Percentiles rank a stretch among this genome's conserved stretches.
phyloP scores from a whole-genome alignment of 2,329 filamentous ascomycete species.

The Stachybotrys elegans region DNA sequence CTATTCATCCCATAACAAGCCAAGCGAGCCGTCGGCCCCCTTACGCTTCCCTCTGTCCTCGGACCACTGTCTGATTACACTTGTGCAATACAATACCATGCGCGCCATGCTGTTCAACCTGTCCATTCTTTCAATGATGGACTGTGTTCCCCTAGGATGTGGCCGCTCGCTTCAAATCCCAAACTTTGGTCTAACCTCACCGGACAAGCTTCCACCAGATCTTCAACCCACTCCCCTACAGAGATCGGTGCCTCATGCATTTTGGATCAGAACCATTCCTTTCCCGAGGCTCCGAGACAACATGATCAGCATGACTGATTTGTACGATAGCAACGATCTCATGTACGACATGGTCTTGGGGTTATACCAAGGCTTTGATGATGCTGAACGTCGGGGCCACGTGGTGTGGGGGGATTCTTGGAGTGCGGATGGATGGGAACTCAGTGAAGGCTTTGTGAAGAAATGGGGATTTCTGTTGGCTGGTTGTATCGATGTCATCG shows the following conservation, averaged over 20 bases:
- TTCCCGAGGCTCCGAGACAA: slow-evolving; percentile 5
- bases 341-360: not conserved
- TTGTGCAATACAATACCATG: slow-evolving; percentile 3
- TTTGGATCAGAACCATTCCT: slow-evolving; percentile 4
- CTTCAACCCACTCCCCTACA: slow-evolving; percentile 1
- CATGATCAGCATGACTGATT: not conserved
- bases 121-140: not conserved
- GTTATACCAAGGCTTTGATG: slow-evolving; percentile 3
- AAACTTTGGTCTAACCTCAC: not conserved
- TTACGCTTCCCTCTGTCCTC: not conserved
- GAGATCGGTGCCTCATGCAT: not conserved
- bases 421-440: slow-evolving; percentile 10
- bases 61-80: slow-evolving; percentile 3
- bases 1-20: not conserved
- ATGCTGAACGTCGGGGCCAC: not conserved
- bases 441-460: slow-evolving; percentile 9
- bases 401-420: slow-evolving; percentile 6
- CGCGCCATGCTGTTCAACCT: slow-evolving; percentile 2
- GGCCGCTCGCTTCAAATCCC: not conserved
- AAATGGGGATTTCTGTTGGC: slow-evolving; percentile 13
- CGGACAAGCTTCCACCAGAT: not conserved
- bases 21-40: not conserved
- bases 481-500: slow-evolving; percentile 10
- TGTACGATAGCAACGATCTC: slow-evolving; percentile 1
- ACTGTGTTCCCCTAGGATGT: not conserved